Percentiles rank a stretch among this genome's conserved stretches.
These are phyloP conservation scores for Leishmania martiniquensis DNA, from an alignment of 208 protist genomes.

Conservation along the genomic window DNA sequence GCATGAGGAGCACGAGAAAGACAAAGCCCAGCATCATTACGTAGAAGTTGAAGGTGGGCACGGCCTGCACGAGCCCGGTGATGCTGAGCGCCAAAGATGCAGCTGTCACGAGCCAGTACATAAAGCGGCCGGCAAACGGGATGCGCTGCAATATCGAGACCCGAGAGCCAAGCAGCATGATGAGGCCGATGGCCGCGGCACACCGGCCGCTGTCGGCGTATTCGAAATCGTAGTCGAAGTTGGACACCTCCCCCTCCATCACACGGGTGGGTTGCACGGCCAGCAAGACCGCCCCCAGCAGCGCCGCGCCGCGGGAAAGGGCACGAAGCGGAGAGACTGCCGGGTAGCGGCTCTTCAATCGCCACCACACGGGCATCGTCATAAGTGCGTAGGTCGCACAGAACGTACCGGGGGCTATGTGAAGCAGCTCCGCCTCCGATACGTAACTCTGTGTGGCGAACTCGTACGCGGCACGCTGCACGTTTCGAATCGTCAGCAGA, in stretches of 20 bases:
- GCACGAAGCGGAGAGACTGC: constrained; percentile 19
- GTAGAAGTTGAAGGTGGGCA: constrained; percentile 50
- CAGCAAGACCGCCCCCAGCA: constrained; percentile 53
- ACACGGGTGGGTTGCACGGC: constrained; percentile 49
- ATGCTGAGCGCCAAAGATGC: constrained; percentile 53
- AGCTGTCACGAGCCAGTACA: constrained; percentile 58
- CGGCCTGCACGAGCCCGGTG: constrained; percentile 52
- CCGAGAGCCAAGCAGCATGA: constrained; percentile 45
- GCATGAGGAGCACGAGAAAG: constrained; percentile 47
- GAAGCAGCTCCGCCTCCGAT: constrained; percentile 44
- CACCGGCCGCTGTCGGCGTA: constrained; percentile 37
- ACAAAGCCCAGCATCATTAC: constrained; percentile 50
- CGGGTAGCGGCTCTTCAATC: constrained; percentile 43
- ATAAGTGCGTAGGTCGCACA: constrained; percentile 58
- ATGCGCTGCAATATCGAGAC: constrained; percentile 38
- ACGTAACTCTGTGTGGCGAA: constrained; percentile 82
- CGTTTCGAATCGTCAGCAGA: constrained; percentile 67
- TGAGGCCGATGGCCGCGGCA: constrained; percentile 38
- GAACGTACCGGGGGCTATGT: constrained; percentile 61
- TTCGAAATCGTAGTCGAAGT: constrained; percentile 50
- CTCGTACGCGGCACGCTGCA: constrained; percentile 83
- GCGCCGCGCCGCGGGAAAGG: constrained; percentile 25
- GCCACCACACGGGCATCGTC: constrained; percentile 59
- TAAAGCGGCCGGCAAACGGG: constrained; percentile 36
- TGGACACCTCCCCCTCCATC: constrained; percentile 24